Percentiles rank a stretch among this genome's conserved stretches.
Evolutionary conservation across 768 basidiomycete genomes (phyloP).

Genomic region (Mycena maculata): DNA sequence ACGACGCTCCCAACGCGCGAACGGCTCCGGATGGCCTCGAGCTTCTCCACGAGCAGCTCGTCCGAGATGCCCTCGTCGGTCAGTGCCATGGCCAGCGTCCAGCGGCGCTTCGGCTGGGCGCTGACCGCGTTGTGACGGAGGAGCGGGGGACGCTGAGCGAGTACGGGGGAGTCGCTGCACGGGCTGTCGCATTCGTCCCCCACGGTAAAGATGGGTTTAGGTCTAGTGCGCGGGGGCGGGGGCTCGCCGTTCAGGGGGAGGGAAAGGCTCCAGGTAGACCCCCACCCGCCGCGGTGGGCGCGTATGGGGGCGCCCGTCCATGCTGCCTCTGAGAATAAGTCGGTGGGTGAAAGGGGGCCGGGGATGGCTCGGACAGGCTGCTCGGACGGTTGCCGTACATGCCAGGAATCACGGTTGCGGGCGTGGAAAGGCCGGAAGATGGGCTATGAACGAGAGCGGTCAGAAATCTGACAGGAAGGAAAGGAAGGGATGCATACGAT

Average conservation of each 20-base stretch:
- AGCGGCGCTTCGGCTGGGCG: conserved; percentile 30
- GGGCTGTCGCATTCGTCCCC: conserved; percentile 24
- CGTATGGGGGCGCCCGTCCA: conserved; percentile 25
- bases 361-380: not conserved
- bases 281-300: conserved; percentile 19
- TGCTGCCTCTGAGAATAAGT: conserved; percentile 15
- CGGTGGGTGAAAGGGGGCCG: conserved; percentile 7
- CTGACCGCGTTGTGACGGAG: conserved; percentile 20
- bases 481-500: conserved; percentile 4
- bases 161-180: conserved; percentile 1
- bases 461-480: not conserved
- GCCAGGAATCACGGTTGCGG: conserved; percentile 33
- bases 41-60: conserved; percentile 48
- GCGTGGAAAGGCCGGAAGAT: conserved; percentile 28
- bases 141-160: conserved; percentile 10
- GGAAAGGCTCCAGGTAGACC: conserved; percentile 27
- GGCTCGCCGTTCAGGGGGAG: not conserved
- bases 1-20: conserved; percentile 15
- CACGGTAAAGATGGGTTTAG: conserved; percentile 8
- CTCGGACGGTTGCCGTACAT: conserved; percentile 8
- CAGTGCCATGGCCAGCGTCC: conserved; percentile 49
- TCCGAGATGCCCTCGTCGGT: conserved; percentile 54
- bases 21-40: conserved; percentile 42
- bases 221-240: not conserved
- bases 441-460: conserved; percentile 12